These are phyloP conservation scores for Polytrichum formosum DNA, from an alignment of 225 moss, liverwort and hornwort species.

Conservation along the genomic window DNA sequence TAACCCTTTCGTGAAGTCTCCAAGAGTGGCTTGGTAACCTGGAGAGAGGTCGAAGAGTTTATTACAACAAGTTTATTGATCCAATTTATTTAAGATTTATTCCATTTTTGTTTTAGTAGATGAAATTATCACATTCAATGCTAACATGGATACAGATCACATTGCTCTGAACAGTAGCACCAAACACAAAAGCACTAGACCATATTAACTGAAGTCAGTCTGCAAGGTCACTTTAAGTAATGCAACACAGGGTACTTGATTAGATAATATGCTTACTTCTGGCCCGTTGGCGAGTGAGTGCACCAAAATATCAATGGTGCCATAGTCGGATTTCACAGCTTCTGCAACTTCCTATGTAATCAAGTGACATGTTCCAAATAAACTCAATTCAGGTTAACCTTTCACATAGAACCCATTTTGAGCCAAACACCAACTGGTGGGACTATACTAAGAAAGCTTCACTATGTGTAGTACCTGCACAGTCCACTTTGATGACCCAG, in stretches of 20 bases:
- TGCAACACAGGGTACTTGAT: not conserved
- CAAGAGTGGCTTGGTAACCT: slow-evolving; percentile 93
- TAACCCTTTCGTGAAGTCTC: slow-evolving; percentile 95
- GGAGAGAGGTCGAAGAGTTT: not conserved
- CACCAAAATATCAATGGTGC: slow-evolving; percentile 88
- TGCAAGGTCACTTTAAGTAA: too few relatives aligned
- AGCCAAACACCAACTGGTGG: too few relatives aligned
- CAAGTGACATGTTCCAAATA: not conserved
- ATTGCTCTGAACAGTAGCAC: too few relatives aligned
- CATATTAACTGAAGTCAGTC: too few relatives aligned
- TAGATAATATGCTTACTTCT: slow-evolving; percentile 46
- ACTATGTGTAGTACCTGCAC: slow-evolving; percentile 54
- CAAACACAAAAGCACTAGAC: too few relatives aligned
- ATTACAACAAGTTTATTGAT: not conserved
- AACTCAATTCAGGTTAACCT: not conserved
- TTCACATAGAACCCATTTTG: too few relatives aligned
- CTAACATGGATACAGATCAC: too few relatives aligned
- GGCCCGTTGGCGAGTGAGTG: slow-evolving; percentile 98
- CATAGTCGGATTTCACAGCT: slow-evolving; percentile 79
- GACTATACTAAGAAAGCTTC: too few relatives aligned
- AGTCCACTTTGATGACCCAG: slow-evolving; percentile 82
- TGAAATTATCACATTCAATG: too few relatives aligned
- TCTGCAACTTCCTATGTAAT: slow-evolving; percentile 81
- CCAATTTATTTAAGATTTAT: slow-evolving; percentile 6
- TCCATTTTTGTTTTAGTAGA: too few relatives aligned